A percentile compares a stretch with the other conserved stretches of the same genome.
Evolutionary conservation across 192 early-diverging fungal species (phyloP).

Genomic region (Gonapodya prolifera): DNA sequence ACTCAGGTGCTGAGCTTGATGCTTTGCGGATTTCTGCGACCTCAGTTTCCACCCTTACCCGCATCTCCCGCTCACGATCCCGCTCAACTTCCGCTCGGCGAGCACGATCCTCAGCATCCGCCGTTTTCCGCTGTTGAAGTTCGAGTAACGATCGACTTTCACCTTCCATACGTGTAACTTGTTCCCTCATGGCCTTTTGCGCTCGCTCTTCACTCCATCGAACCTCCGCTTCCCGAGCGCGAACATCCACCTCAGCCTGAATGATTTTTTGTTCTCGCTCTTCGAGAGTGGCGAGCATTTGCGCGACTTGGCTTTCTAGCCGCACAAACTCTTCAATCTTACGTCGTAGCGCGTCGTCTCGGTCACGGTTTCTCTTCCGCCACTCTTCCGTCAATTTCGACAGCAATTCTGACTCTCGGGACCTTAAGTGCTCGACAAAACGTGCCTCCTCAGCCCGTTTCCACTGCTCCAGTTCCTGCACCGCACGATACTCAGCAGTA

Average conservation of each 20-base stretch:
- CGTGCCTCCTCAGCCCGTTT: background rate
- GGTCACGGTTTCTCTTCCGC: background rate
- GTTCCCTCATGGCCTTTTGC: background rate
- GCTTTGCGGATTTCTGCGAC: background rate
- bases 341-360: background rate
- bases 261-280: background rate
- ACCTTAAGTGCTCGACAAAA: background rate
- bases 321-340: background rate
- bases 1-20: background rate
- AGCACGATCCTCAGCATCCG: background rate
- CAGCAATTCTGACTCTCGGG: background rate
- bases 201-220: background rate
- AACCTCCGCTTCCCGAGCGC: background rate
- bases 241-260: background rate
- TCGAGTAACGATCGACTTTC: background rate
- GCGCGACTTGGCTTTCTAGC: background rate
- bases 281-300: background rate
- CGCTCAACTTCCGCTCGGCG: constrained; percentile 7
- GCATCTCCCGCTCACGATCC: background rate
- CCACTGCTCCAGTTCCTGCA: background rate
- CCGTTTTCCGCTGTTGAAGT: background rate
- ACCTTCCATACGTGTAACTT: background rate
- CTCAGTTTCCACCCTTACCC: background rate
- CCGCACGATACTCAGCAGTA: background rate
- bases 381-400: background rate